These are phyloP conservation scores for Yamagishiella unicocca DNA, from an alignment of 139 green algal genomes.

Conservation along the genomic window DNA sequence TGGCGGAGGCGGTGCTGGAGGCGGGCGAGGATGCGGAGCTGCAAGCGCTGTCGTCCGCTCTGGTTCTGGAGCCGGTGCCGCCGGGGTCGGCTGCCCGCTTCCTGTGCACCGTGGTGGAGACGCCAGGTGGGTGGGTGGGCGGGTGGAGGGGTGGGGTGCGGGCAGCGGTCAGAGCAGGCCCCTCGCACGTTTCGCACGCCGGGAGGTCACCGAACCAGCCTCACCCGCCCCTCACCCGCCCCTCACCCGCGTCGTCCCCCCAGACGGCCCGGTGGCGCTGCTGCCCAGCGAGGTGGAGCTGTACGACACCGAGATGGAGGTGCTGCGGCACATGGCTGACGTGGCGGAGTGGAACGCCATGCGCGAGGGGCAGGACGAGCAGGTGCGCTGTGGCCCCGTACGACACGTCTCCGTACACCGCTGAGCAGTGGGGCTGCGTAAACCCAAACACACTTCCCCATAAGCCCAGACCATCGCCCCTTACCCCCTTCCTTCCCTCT, in stretches of 20 bases:
- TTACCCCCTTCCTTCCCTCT: too few species aligned
- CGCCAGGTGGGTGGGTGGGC: constrained; percentile 25
- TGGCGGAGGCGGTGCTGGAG: background rate
- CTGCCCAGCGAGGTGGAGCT: constrained; percentile 72
- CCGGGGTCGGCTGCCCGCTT: background rate
- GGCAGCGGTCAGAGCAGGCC: background rate
- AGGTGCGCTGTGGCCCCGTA: too few species aligned
- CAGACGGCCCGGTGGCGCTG: constrained; percentile 68
- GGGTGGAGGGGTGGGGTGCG: background rate
- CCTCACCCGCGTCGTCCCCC: background rate
- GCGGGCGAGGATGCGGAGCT: background rate
- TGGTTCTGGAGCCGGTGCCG: constrained; percentile 29
- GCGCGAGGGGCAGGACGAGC: background rate
- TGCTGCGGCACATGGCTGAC: constrained; percentile 39
- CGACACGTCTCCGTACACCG: too few species aligned
- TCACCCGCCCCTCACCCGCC: background rate
- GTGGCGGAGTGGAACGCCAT: constrained; percentile 52
- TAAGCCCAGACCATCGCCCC: too few species aligned
- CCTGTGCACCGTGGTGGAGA: constrained; percentile 45
- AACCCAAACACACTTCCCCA: too few species aligned
- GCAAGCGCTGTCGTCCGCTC: background rate
- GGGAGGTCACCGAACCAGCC: too few species aligned
- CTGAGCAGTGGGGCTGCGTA: too few species aligned
- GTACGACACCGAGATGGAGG: constrained; percentile 24
- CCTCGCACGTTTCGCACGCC: background rate